A percentile compares a stretch with the other conserved stretches of the same genome.
phyloP scores from a whole-genome alignment of 2,329 filamentous ascomycete species.

The Emergomyces pasteurianus region DNA sequence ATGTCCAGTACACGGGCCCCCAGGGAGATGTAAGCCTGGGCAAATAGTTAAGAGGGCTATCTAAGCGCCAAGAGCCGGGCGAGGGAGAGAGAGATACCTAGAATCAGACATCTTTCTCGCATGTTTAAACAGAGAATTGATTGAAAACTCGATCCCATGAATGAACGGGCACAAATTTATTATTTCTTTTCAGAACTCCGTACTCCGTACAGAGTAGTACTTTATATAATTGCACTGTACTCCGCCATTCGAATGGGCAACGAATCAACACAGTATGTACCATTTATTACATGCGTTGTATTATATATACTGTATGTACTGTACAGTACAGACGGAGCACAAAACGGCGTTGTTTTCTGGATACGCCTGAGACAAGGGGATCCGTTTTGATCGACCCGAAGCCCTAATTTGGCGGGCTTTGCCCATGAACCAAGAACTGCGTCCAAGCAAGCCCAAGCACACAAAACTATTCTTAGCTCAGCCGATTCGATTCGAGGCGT shows the following conservation, averaged over 20 bases:
- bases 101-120: not conserved
- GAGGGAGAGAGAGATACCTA: not conserved
- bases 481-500: not conserved
- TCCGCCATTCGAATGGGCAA: not conserved
- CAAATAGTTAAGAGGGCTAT: not conserved
- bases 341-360: not conserved
- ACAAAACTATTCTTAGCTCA: not conserved
- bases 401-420: not conserved
- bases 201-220: too few relatives aligned
- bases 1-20: too few relatives aligned
- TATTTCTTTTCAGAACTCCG: too few relatives aligned
- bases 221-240: too few relatives aligned
- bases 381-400: constrained; percentile 1
- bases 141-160: not conserved
- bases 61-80: not conserved
- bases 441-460: not conserved
- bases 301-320: too few relatives aligned
- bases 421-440: not conserved
- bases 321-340: too few relatives aligned
- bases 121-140: not conserved
- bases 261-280: not conserved
- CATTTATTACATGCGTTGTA: too few relatives aligned
- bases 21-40: not conserved
- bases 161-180: not conserved
- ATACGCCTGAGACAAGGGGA: not conserved